These are phyloP conservation scores for Theobroma grandiflorum DNA, from an alignment of 441 rosid species.

Conservation along the genomic window DNA sequence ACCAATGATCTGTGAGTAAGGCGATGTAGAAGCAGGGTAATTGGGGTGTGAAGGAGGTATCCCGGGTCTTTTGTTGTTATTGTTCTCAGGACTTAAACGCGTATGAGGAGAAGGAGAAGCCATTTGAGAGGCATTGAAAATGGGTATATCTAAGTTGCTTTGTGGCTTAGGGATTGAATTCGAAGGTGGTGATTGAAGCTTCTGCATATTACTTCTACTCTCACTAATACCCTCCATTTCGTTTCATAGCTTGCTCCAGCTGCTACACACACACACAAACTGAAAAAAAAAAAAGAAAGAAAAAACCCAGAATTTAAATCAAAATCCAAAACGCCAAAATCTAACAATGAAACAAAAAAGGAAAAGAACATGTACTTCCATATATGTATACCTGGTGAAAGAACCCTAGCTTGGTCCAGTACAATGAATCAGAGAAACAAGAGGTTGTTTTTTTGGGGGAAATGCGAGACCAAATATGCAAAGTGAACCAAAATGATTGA, in stretches of 20 bases:
- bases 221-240: conserved; percentile 30
- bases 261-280: neutral
- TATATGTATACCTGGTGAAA: conserved; percentile 21
- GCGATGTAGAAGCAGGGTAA: conserved; percentile 38
- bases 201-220: conserved; percentile 23
- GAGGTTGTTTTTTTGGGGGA: neutral
- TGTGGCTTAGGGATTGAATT: conserved; percentile 14
- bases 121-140: conserved; percentile 29
- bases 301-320: neutral
- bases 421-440: conserved; percentile 12
- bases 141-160: conserved; percentile 25
- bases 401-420: conserved; percentile 5
- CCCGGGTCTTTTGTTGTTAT: conserved; percentile 44
- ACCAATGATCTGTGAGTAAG: conserved; percentile 46
- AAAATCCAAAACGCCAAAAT: neutral
- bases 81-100: conserved; percentile 34
- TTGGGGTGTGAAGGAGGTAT: conserved; percentile 69
- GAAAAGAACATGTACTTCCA: neutral
- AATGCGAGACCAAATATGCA: conserved; percentile 9
- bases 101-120: conserved; percentile 6
- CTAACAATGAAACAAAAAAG: neutral
- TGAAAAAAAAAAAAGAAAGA: too few species aligned
- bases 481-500: conserved; percentile 15
- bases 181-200: conserved; percentile 24
- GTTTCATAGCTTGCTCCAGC: conserved; percentile 19